Evolutionary conservation across 1,284 basidiomycete genomes (phyloP).

Genomic region (Filobasidium uniguttulatum): DNA sequence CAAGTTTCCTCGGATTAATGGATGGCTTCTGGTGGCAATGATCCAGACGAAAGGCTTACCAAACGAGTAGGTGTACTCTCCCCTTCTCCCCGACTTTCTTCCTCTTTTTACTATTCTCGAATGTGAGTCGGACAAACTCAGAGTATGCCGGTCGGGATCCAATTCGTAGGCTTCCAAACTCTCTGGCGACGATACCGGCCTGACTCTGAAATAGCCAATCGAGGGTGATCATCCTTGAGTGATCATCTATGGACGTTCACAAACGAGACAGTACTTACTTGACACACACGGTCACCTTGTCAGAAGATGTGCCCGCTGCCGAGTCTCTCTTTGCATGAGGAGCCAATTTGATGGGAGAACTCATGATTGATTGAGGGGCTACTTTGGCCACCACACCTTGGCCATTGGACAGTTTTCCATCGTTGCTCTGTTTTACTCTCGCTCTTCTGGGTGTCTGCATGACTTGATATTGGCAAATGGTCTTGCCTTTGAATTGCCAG

Average conservation of each 20-base stretch:
- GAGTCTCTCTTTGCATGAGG: background rate
- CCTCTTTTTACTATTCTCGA: slow-evolving; percentile 34
- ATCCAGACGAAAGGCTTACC: slow-evolving; percentile 20
- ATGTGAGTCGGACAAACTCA: slow-evolving; percentile 29
- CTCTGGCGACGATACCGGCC: slow-evolving; percentile 16
- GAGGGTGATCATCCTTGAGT: background rate
- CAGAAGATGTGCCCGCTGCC: background rate
- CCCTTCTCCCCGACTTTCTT: slow-evolving; percentile 32
- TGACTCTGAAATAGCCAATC: background rate
- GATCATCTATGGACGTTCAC: background rate
- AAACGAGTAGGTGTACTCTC: slow-evolving; percentile 33
- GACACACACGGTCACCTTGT: slow-evolving; percentile 13
- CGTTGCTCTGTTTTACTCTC: background rate
- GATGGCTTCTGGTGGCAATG: background rate
- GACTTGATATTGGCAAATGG: too few species aligned
- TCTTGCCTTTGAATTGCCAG: background rate
- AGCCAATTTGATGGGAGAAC: background rate
- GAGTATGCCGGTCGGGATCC: slow-evolving; percentile 14
- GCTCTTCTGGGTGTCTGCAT: background rate
- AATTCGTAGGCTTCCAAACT: slow-evolving; percentile 27
- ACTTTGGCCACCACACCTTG: background rate
- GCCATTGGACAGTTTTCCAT: background rate
- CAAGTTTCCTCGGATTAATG: too few species aligned
- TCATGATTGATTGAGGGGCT: background rate
- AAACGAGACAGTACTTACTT: slow-evolving; percentile 4